Evolutionary conservation across 768 basidiomycete species (phyloP).

Genomic region (Suillus cothurnatus): DNA sequence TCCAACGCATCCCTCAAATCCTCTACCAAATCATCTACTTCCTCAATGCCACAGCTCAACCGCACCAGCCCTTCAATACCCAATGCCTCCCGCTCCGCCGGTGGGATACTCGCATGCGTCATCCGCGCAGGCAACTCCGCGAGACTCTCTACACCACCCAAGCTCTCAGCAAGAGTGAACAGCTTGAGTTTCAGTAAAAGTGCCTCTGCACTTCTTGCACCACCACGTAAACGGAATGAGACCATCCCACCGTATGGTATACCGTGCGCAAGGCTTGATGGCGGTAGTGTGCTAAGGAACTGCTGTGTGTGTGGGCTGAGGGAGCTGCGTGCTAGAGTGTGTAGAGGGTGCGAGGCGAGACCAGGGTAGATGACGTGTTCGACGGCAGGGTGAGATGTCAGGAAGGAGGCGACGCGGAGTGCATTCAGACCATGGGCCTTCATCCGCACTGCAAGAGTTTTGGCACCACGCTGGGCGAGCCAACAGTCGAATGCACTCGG

Average conservation of each 20-base stretch:
- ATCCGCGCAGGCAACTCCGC: constrained; percentile 86
- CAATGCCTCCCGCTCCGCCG: constrained; percentile 61
- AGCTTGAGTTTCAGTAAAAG: constrained; percentile 69
- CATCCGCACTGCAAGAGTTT: constrained; percentile 90
- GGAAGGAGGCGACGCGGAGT: constrained; percentile 65
- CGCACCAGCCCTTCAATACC: constrained; percentile 84
- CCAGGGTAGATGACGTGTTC: constrained; percentile 88
- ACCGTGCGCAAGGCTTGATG: constrained; percentile 24
- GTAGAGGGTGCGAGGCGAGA: constrained; percentile 62
- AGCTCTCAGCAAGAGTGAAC: constrained; percentile 83
- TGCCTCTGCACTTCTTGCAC: constrained; percentile 53
- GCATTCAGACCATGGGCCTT: constrained; percentile 86
- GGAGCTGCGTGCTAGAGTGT: constrained; percentile 62
- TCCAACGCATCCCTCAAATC: constrained; percentile 45
- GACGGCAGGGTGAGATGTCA: constrained; percentile 60
- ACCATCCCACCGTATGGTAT: constrained; percentile 88
- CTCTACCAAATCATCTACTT: constrained; percentile 74
- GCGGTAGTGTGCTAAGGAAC: constrained; percentile 52
- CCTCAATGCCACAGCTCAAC: constrained; percentile 88
- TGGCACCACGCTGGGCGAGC: constrained; percentile 88
- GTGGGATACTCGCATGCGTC: constrained; percentile 84
- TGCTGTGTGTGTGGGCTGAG: constrained; percentile 69
- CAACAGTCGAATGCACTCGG: constrained; percentile 87
- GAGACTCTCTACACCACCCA: constrained; percentile 92
- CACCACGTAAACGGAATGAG: constrained; percentile 62